phyloP scores from a whole-genome alignment of 306 rosid genomes.

The Betula pendula region DNA sequence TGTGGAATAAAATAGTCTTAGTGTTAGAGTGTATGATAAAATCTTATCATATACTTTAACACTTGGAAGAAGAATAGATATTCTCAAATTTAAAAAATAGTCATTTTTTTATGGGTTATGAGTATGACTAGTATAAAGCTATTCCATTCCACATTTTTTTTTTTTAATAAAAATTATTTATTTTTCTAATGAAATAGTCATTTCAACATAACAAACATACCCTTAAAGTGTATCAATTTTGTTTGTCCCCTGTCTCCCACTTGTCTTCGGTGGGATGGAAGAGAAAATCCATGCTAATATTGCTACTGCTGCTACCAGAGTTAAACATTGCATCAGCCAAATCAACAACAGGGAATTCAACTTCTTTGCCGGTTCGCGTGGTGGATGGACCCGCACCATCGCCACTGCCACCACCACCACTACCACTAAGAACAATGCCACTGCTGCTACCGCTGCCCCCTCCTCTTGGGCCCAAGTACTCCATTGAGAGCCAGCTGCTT shows the following conservation, averaged over 20 bases:
- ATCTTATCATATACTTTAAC: too few relatives aligned
- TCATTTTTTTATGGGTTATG: too few relatives aligned
- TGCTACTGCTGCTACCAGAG: constrained; percentile 50
- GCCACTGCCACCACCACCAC: neutral
- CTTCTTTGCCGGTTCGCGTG: constrained; percentile 33
- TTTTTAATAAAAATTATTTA: too few relatives aligned
- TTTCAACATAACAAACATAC: too few relatives aligned
- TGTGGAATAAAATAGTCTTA: too few relatives aligned
- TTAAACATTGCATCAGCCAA: constrained; percentile 72
- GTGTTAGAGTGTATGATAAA: too few relatives aligned
- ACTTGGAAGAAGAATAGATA: too few relatives aligned
- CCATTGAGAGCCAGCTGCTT: constrained; percentile 35
- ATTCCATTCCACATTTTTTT: too few relatives aligned
- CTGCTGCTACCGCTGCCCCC: constrained; percentile 5
- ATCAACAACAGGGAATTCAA: constrained; percentile 50
- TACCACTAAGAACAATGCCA: neutral
- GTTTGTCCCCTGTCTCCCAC: constrained; percentile 39
- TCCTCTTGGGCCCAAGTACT: constrained; percentile 16
- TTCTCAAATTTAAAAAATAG: too few relatives aligned
- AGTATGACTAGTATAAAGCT: too few relatives aligned
- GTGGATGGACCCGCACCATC: constrained; percentile 31
- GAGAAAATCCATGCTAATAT: constrained; percentile 55
- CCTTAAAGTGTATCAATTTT: constrained; percentile 21
- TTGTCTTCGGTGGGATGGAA: constrained; percentile 39
- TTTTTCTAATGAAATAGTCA: too few relatives aligned